A percentile compares a stretch with the other conserved stretches of the same genome.
Conservation (phyloP, 1,284 basidiomycete genomes). For the Polyporus tsugae region DNA sequence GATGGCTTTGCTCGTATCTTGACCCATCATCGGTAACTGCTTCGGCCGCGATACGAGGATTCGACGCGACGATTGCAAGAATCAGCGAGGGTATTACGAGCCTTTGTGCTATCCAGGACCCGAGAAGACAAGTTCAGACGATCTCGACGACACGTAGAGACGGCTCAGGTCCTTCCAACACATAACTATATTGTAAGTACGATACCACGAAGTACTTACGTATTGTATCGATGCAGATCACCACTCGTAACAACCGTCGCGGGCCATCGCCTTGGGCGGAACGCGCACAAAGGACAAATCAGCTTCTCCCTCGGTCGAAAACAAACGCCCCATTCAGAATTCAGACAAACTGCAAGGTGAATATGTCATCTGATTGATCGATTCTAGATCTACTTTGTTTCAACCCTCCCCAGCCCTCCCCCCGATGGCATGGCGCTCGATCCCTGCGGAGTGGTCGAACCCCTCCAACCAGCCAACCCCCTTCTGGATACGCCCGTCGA, state of each 20-base stretch:
- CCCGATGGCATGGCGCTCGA: not conserved
- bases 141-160: not conserved
- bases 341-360: not conserved
- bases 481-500: not conserved
- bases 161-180: not conserved
- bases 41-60: not conserved
- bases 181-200: not conserved
- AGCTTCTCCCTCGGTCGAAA: not conserved
- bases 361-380: slow-evolving; percentile 2
- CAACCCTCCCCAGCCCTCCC: not conserved
- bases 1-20: not conserved
- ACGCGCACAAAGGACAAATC: not conserved
- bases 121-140: not conserved
- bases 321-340: not conserved
- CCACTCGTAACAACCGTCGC: slow-evolving; percentile 11
- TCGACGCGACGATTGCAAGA: not conserved
- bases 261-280: slow-evolving; percentile 9
- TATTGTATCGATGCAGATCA: slow-evolving; percentile 1
- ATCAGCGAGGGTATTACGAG: not conserved
- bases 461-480: not conserved
- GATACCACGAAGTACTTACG: not conserved
- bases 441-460: not conserved
- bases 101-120: not conserved
- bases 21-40: not conserved
- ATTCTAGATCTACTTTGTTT: not conserved